These are phyloP conservation scores for Citrullus colocynthis DNA, from an alignment of 306 rosid species.

Conservation along the genomic window DNA sequence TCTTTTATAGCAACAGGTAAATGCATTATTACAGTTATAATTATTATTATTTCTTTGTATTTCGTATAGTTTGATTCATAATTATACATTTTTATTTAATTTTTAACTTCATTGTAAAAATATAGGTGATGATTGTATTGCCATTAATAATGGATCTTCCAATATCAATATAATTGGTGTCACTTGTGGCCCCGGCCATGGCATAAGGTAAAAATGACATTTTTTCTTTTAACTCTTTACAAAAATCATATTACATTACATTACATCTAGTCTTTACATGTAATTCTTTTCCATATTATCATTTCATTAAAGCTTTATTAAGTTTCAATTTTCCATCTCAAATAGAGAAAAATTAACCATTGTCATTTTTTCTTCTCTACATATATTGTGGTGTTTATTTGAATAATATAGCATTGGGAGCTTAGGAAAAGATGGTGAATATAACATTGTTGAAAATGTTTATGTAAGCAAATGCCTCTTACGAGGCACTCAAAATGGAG, in stretches of 20 bases:
- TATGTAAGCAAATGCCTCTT: slow-evolving; percentile 36
- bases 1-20: slow-evolving; percentile 16
- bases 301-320: background rate
- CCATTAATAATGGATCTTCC: slow-evolving; percentile 15
- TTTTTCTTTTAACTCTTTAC: too few relatives aligned
- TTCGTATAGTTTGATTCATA: background rate
- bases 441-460: slow-evolving; percentile 32
- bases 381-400: background rate
- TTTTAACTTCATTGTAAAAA: background rate
- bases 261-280: too few relatives aligned
- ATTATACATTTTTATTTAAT: background rate
- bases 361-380: too few relatives aligned
- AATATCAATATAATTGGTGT: background rate
- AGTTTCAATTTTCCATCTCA: too few relatives aligned
- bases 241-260: too few relatives aligned
- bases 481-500: slow-evolving; percentile 37
- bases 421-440: slow-evolving; percentile 34
- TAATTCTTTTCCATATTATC: background rate
- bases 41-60: background rate
- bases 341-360: too few relatives aligned
- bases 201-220: background rate
- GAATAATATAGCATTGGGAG: slow-evolving; percentile 44
- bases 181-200: background rate
- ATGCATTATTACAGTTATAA: background rate
- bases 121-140: slow-evolving; percentile 43